phyloP scores from a whole-genome alignment of 139 green algal species.

The Picocystis salinarum region DNA sequence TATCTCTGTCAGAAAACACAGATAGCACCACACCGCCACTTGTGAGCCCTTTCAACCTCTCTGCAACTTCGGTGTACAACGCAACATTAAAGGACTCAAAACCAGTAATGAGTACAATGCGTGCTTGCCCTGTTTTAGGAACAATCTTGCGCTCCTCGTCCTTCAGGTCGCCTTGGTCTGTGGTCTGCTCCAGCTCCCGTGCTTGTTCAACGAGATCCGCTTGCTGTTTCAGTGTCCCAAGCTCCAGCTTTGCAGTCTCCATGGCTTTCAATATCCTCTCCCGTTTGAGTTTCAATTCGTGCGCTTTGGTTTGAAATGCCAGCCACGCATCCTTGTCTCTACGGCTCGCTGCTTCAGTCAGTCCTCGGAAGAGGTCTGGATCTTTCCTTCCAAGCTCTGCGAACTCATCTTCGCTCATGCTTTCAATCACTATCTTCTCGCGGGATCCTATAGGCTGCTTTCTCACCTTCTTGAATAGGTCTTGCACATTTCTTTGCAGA shows the following conservation, averaged over 20 bases:
- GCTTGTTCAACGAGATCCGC: neutral
- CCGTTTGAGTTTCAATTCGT: neutral
- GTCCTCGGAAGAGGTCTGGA: neutral
- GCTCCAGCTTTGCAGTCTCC: neutral
- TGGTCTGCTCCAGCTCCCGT: neutral
- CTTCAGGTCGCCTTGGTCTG: neutral
- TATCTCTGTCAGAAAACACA: conserved; percentile 85
- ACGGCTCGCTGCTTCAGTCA: neutral
- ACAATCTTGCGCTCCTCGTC: neutral
- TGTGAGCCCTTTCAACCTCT: conserved; percentile 15
- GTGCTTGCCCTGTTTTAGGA: neutral
- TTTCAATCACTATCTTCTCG: no score
- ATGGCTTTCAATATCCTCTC: neutral
- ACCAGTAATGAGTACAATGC: conserved; percentile 81
- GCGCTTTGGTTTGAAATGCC: neutral
- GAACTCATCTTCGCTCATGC: neutral
- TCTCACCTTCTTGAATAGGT: no score
- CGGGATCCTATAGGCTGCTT: no score
- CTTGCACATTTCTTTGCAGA: no score
- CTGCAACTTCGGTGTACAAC: conserved; percentile 57
- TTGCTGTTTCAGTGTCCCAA: neutral
- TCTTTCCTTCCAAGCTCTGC: conserved; percentile 1
- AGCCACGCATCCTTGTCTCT: neutral
- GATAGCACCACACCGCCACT: conserved; percentile 21
- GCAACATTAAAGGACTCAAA: conserved; percentile 94